Evolutionary conservation across 495 filamentous ascomycete species (phyloP), one percentile per base, ranked within the genome.

Genomic region (Xylaria cubensis): DNA sequence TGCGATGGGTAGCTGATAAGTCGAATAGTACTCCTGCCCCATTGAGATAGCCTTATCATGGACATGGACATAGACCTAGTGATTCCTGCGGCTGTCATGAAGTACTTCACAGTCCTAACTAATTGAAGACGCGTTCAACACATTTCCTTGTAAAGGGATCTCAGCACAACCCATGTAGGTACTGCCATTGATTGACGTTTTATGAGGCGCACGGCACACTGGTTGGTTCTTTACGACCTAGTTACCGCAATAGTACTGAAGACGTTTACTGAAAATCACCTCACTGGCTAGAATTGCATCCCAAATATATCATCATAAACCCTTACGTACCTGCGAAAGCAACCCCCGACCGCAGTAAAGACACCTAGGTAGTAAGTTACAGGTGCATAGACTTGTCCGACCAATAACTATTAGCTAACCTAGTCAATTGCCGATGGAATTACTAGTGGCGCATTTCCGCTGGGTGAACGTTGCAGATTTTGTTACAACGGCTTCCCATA

Each of bases 21-120:
- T 53, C 64, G 24, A 46, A 9, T 61, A 32, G 17, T 9, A 61
- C 58, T 61, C 58, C 34, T 61, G 34, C 58, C 58, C 10, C 10
- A 61, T 61, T 61, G 58, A 61, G 32, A 41, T 39, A 34, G 58
- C 21, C 32, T 39, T 64, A 64, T 64, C 61, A 44, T 24, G 21
- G 39, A 29, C 61, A 44, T 24, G 21, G 39, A 29, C 26, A 29
- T 2, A 29, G 26, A 64, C 39, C 26, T 64, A 15, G 39, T 41
- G 21, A 44, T 44, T 42, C 61, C 44, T 19, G 8, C 17, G 56
- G n/a, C 56, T 12, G 13, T 32, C 58, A 39, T 61, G 19, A 41
- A 61, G 19, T 39, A 19, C 53, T 61, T 39, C 21, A 39, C 56
- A 2, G 32, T 61, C 39, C 58, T 39, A 61, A 4, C 1, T 21